Conservation (phyloP, 2,329 filamentous ascomycete species). For the Mycosphaerella arachidis region DNA sequence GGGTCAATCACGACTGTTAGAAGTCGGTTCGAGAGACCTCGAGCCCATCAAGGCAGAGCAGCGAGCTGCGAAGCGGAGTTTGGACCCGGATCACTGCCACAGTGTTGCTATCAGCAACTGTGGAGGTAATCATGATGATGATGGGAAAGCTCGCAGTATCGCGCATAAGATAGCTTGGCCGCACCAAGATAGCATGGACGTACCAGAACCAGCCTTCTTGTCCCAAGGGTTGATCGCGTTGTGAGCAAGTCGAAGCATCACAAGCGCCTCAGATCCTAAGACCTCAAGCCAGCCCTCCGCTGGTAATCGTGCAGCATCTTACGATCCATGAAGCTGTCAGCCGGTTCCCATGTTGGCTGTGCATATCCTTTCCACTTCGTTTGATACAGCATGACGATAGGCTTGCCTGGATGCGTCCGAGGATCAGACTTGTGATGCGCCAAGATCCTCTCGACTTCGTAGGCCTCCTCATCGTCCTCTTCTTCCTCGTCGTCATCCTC, state of each 20-base stretch:
- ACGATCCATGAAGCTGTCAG: constrained; percentile 20
- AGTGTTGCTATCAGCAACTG: neutral
- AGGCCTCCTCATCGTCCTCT: constrained; percentile 14
- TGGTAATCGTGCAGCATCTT: constrained; percentile 22
- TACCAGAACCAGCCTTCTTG: neutral
- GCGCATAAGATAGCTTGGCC: neutral
- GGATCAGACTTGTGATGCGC: constrained; percentile 27
- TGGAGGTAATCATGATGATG: neutral
- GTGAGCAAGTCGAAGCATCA: neutral
- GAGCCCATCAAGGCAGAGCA: too few species aligned
- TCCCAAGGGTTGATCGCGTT: neutral
- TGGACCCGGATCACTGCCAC: too few species aligned
- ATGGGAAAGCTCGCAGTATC: neutral
- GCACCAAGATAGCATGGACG: neutral
- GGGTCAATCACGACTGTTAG: too few species aligned
- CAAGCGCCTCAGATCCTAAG: neutral
- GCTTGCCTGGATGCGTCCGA: constrained; percentile 25
- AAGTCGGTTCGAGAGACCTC: too few species aligned
- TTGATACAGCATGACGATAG: constrained; percentile 29
- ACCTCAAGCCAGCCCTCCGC: neutral
- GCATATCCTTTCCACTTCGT: constrained; percentile 31
- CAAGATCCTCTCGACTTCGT: constrained; percentile 27
- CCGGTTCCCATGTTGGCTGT: constrained; percentile 28
- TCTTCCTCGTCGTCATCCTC: constrained; percentile 1
- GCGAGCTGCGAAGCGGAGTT: too few species aligned